A percentile compares a stretch with the other conserved stretches of the same genome.
phyloP scores from a whole-genome alignment of 2,329 filamentous ascomycete genomes.

The Rhynchosporium graminicola region DNA sequence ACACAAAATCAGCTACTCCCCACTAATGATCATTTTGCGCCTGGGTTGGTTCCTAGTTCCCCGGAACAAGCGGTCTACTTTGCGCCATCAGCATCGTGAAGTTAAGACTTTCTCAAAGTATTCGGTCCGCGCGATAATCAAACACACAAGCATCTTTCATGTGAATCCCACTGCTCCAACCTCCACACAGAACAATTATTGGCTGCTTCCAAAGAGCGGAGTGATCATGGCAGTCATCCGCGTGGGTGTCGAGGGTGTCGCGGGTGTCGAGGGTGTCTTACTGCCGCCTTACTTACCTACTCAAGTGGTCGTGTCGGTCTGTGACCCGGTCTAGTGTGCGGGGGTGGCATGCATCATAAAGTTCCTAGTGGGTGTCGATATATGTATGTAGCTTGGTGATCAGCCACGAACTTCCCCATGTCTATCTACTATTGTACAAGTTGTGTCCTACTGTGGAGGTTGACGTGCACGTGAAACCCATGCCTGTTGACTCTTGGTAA shows the following conservation, averaged over 20 bases:
- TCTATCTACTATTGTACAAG: too few species aligned
- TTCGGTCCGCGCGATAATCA: constrained; percentile 4
- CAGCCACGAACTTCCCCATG: constrained; percentile 17
- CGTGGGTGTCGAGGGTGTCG: background rate
- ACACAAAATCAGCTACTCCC: constrained; percentile 13
- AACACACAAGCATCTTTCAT: background rate
- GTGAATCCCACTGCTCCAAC: background rate
- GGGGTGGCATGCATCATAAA: constrained; percentile 13
- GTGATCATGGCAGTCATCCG: constrained; percentile 14
- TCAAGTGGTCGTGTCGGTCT: background rate
- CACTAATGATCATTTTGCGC: constrained; percentile 16
- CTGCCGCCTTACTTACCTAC: constrained; percentile 10
- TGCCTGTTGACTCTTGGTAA: background rate
- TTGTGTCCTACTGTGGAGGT: constrained; percentile 16
- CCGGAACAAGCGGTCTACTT: constrained; percentile 12
- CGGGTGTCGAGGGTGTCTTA: background rate
- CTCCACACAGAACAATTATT: constrained; percentile 20
- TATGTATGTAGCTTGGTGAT: constrained; percentile 20
- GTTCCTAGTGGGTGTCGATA: constrained; percentile 17
- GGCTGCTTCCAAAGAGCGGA: constrained; percentile 27
- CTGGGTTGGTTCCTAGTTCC: constrained; percentile 15
- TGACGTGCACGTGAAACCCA: constrained; percentile 1
- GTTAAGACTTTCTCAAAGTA: constrained; percentile 7
- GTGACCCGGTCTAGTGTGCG: constrained; percentile 14
- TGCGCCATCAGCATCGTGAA: background rate